These are phyloP conservation scores for Xenosphaeropsis pyriputrescens DNA, from an alignment of 2,329 filamentous ascomycete species.

Conservation along the genomic window DNA sequence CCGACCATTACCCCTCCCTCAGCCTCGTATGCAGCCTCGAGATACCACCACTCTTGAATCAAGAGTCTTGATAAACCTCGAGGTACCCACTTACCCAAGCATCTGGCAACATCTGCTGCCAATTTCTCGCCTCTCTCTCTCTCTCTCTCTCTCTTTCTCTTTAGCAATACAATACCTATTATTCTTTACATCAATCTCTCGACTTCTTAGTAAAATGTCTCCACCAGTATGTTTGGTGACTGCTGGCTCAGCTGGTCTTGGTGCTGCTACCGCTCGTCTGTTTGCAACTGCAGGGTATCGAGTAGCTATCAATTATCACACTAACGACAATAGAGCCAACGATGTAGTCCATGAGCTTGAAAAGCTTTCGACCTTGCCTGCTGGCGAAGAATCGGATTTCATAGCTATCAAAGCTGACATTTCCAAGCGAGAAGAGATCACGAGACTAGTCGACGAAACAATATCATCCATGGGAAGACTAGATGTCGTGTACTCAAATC, in stretches of 20 bases:
- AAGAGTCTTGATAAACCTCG: too few species aligned
- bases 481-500: slow-evolving; percentile 69
- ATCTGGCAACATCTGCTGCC: too few species aligned
- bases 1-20: too few species aligned
- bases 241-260: slow-evolving; percentile 49
- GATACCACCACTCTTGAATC: too few species aligned
- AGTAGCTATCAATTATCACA: slow-evolving; percentile 61
- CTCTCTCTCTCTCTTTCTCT: too few species aligned
- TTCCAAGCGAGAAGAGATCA: slow-evolving; percentile 40
- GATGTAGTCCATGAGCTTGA: slow-evolving; percentile 40
- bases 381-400: slow-evolving; percentile 17
- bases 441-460: slow-evolving; percentile 41
- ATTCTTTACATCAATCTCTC: too few species aligned
- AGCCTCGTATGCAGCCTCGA: too few species aligned
- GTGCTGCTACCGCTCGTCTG: slow-evolving; percentile 49
- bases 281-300: slow-evolving; percentile 57
- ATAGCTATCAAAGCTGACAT: slow-evolving; percentile 52
- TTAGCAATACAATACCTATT: too few species aligned
- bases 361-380: slow-evolving; percentile 30
- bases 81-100: too few species aligned
- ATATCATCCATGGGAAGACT: slow-evolving; percentile 48
- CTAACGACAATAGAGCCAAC: slow-evolving; percentile 42
- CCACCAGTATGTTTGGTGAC: slow-evolving; percentile 25
- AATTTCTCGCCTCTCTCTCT: too few species aligned
- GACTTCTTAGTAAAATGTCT: not conserved